These are phyloP conservation scores for Cyclocybe cylindracea DNA, from an alignment of 768 basidiomycete species.

Conservation along the genomic window DNA sequence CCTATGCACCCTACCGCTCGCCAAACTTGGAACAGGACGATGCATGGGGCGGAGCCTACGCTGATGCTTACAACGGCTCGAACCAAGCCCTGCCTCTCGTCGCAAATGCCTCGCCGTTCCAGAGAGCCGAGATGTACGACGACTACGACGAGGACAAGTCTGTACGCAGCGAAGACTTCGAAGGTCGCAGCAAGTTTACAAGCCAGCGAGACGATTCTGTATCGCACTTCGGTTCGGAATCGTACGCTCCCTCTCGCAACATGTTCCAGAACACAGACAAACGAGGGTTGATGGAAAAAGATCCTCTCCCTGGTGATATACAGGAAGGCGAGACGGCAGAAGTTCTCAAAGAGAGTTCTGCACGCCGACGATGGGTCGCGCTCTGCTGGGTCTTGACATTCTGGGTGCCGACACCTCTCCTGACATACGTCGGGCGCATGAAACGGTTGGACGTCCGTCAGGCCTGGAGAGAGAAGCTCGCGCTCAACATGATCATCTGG, in stretches of 20 bases:
- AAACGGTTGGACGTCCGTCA: conserved; percentile 92
- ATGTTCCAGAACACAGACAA: conserved; percentile 91
- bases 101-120: conserved; percentile 78
- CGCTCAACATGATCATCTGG: conserved; percentile 96
- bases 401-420: conserved; percentile 78
- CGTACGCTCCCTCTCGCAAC: conserved; percentile 91
- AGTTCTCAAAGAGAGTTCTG: conserved; percentile 78
- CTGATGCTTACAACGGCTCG: conserved; percentile 60
- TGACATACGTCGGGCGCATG: conserved; percentile 83
- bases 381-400: conserved; percentile 90
- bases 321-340: conserved; percentile 89
- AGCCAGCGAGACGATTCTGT: conserved; percentile 75
- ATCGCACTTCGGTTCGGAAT: conserved; percentile 88
- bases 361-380: conserved; percentile 83
- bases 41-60: conserved; percentile 38
- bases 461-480: conserved; percentile 97
- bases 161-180: conserved; percentile 75
- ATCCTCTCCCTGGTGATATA: conserved; percentile 81
- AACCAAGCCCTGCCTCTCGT: conserved; percentile 84
- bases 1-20: conserved; percentile 75
- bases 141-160: conserved; percentile 79
- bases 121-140: conserved; percentile 72
- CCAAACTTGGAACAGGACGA: conserved; percentile 47
- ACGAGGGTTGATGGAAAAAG: conserved; percentile 74
- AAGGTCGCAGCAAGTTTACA: conserved; percentile 76